These are phyloP conservation scores for Jaltomata sinuosa DNA, from an alignment of 257 asterid species.

Conservation along the genomic window DNA sequence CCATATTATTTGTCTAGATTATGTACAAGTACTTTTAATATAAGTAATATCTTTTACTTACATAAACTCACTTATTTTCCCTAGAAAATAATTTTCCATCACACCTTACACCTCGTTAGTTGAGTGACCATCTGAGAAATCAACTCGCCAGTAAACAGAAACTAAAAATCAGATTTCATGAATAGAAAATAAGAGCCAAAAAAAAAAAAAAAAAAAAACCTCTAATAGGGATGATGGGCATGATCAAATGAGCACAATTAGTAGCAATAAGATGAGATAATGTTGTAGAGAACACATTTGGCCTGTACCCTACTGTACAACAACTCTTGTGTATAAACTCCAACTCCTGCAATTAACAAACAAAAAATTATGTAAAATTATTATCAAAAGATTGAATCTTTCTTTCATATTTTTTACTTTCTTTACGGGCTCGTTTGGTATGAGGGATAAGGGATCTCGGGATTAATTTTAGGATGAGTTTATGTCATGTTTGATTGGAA, in stretches of 20 bases:
- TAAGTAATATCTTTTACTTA: too few species aligned
- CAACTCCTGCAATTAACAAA: conserved; percentile 40
- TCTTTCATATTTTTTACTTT: not conserved
- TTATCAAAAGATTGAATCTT: not conserved
- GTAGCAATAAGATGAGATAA: conserved; percentile 82
- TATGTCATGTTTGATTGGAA: too few species aligned
- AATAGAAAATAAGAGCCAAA: not conserved
- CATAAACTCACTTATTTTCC: too few species aligned
- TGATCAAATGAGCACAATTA: conserved; percentile 60
- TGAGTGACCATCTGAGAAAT: not conserved
- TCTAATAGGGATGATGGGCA: conserved; percentile 77
- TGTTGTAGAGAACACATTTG: conserved; percentile 88
- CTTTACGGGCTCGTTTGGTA: too few species aligned
- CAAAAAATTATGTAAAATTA: not conserved
- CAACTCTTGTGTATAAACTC: conserved; percentile 87
- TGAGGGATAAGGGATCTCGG: too few species aligned
- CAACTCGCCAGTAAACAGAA: not conserved
- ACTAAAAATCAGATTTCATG: not conserved
- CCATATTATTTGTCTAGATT: too few species aligned
- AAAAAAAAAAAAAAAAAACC: conserved; percentile 23
- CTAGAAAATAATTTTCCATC: too few species aligned
- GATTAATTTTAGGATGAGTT: too few species aligned
- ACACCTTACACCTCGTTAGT: not conserved
- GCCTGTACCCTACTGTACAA: conserved; percentile 82
- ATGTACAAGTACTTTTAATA: too few species aligned